Evolutionary conservation across 495 filamentous ascomycete genomes (phyloP).

Genomic region (Penicillium roqueforti): DNA sequence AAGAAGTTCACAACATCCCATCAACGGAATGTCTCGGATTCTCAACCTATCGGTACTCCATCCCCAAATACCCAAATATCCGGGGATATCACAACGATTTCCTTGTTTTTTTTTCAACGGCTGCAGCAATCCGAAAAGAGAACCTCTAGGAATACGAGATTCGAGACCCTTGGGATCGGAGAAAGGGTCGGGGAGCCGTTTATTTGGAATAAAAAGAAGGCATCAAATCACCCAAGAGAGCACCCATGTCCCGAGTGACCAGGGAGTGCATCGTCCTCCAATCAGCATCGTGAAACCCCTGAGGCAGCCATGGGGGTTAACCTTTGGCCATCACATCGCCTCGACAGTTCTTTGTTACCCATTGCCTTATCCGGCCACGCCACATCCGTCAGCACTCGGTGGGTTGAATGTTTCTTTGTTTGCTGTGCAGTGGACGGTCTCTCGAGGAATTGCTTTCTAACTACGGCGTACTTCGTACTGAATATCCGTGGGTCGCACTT

Average conservation of each 20-base stretch:
- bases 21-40: slow-evolving; percentile 3
- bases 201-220: neutral
- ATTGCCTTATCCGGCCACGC: slow-evolving; percentile 6
- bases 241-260: slow-evolving; percentile 4
- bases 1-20: neutral
- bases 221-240: neutral
- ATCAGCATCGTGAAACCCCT: slow-evolving; percentile 14
- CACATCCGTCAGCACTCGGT: slow-evolving; percentile 8
- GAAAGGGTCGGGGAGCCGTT: neutral
- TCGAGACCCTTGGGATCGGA: neutral
- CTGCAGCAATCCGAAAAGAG: neutral
- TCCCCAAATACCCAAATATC: neutral
- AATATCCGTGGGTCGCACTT: slow-evolving; percentile 17
- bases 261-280: slow-evolving; percentile 7
- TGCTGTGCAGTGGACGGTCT: neutral
- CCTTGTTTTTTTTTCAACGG: too few relatives aligned
- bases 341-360: slow-evolving; percentile 8
- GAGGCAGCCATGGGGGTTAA: slow-evolving; percentile 9
- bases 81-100: neutral
- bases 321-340: slow-evolving; percentile 5
- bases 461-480: too few relatives aligned
- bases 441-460: slow-evolving; percentile 10
- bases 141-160: neutral
- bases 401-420: slow-evolving; percentile 17
- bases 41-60: neutral